These are phyloP conservation scores for Striga hermonthica DNA, from an alignment of 305 asterid genomes.

Conservation along the genomic window DNA sequence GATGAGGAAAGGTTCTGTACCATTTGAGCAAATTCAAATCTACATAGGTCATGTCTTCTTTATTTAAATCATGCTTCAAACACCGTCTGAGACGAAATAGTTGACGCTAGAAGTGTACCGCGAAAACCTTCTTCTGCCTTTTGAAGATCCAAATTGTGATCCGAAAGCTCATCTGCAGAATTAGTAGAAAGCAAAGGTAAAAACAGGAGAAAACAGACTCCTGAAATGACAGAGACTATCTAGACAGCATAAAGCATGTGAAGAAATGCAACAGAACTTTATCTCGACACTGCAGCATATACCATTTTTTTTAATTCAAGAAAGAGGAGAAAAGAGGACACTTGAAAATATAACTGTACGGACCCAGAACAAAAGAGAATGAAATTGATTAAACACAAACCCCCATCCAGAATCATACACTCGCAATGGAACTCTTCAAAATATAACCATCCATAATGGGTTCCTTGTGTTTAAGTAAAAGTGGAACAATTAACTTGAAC, in stretches of 20 bases:
- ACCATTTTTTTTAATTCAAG: not conserved
- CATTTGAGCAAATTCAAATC: slow-evolving; percentile 33
- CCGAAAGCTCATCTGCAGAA: slow-evolving; percentile 79
- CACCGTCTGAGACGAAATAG: slow-evolving; percentile 54
- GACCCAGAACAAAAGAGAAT: not conserved
- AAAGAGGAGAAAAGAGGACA: not conserved
- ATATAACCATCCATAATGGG: not conserved
- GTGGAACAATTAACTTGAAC: slow-evolving; percentile 6
- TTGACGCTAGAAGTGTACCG: slow-evolving; percentile 88
- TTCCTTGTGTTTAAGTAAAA: not conserved
- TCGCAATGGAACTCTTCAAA: not conserved
- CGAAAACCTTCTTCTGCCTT: slow-evolving; percentile 85
- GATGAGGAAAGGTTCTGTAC: slow-evolving; percentile 24
- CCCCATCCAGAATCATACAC: not conserved
- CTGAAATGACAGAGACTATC: slow-evolving; percentile 1
- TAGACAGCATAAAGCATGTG: slow-evolving; percentile 11
- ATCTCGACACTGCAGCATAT: not conserved
- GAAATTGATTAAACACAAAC: slow-evolving; percentile 1
- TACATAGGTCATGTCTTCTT: slow-evolving; percentile 30
- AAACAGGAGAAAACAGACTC: slow-evolving; percentile 7
- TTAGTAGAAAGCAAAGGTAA: slow-evolving; percentile 24
- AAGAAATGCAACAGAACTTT: slow-evolving; percentile 1
- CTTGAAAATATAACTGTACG: slow-evolving; percentile 15
- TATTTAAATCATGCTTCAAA: slow-evolving; percentile 65
- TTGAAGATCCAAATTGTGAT: slow-evolving; percentile 51